A percentile compares a stretch with the other conserved stretches of the same genome.
These are phyloP conservation scores for Beauveria asiatica DNA, from an alignment of 2,329 filamentous ascomycete genomes.

Conservation along the genomic window DNA sequence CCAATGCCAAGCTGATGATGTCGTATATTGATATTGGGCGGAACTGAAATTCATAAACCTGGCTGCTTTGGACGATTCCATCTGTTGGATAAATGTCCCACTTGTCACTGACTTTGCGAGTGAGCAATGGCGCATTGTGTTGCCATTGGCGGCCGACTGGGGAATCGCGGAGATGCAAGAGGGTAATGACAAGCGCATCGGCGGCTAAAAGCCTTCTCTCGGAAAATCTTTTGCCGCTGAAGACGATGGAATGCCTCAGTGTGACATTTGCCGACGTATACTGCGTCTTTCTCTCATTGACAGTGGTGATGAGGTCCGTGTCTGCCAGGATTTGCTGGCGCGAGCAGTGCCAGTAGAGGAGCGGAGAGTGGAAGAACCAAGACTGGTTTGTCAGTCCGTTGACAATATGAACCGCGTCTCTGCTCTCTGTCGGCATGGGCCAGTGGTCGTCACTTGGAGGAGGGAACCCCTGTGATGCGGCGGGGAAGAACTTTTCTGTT, in stretches of 20 bases:
- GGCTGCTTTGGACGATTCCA: constrained; percentile 44
- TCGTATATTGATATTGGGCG: constrained; percentile 63
- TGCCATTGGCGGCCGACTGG: constrained; percentile 60
- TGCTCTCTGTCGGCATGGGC: constrained; percentile 35
- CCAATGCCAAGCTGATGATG: constrained; percentile 52
- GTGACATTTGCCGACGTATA: constrained; percentile 65
- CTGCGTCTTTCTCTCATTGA: constrained; percentile 55
- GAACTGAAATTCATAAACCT: constrained; percentile 72
- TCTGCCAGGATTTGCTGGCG: constrained; percentile 49
- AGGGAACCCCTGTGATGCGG: constrained; percentile 23
- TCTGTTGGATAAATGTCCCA: constrained; percentile 60
- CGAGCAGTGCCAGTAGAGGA: constrained; percentile 74
- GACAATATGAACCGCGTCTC: constrained; percentile 49
- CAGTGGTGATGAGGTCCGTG: constrained; percentile 55
- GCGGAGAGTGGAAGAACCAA: constrained; percentile 75
- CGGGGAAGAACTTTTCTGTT: constrained; percentile 47
- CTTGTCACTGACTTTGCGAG: constrained; percentile 37
- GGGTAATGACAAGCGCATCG: constrained; percentile 69
- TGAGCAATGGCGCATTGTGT: constrained; percentile 44
- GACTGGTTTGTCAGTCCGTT: constrained; percentile 54
- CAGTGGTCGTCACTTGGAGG: constrained; percentile 20
- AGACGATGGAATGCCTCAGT: constrained; percentile 68
- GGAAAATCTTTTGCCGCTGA: constrained; percentile 71
- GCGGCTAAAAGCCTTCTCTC: constrained; percentile 59
- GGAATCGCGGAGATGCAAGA: constrained; percentile 60